These are phyloP conservation scores for Xylariaceae sp. DNA, from an alignment of 2,329 filamentous ascomycete species.

Conservation along the genomic window DNA sequence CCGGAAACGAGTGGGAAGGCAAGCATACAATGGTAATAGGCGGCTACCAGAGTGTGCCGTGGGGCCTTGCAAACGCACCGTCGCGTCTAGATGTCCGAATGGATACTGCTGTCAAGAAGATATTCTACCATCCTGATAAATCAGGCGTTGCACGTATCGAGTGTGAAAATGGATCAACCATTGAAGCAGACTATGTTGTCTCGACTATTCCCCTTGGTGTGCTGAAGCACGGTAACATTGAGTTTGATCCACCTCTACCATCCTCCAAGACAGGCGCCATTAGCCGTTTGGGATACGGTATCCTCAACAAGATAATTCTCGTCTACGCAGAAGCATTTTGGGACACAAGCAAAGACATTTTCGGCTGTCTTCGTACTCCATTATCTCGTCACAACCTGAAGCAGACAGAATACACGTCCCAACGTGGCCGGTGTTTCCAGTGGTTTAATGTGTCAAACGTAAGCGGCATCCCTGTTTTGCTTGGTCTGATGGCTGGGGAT, in stretches of 20 bases:
- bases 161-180: conserved; percentile 74
- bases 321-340: conserved; percentile 91
- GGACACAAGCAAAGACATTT: conserved; percentile 88
- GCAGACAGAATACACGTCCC: conserved; percentile 76
- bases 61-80: conserved; percentile 79
- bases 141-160: conserved; percentile 62
- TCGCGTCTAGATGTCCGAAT: conserved; percentile 76
- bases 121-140: conserved; percentile 62
- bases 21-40: conserved; percentile 91
- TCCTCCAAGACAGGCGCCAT: conserved; percentile 83
- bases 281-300: conserved; percentile 82
- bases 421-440: conserved; percentile 90
- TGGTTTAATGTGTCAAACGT: conserved; percentile 97
- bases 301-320: conserved; percentile 93
- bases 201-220: conserved; percentile 90
- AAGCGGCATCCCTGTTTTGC: conserved; percentile 81
- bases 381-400: conserved; percentile 69
- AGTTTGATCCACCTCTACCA: conserved; percentile 91
- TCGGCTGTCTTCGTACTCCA: conserved; percentile 83
- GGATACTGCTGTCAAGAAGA: conserved; percentile 70
- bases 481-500: conserved; percentile 94
- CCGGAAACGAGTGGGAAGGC: conserved; percentile 96
- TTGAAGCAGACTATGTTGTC: conserved; percentile 89
- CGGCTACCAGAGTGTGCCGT: conserved; percentile 91
- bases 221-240: conserved; percentile 77